Percentiles rank a stretch among this genome's conserved stretches.
Conservation (phyloP, 2,329 filamentous ascomycete genomes). For the Myriosclerotinia scirpicola region DNA sequence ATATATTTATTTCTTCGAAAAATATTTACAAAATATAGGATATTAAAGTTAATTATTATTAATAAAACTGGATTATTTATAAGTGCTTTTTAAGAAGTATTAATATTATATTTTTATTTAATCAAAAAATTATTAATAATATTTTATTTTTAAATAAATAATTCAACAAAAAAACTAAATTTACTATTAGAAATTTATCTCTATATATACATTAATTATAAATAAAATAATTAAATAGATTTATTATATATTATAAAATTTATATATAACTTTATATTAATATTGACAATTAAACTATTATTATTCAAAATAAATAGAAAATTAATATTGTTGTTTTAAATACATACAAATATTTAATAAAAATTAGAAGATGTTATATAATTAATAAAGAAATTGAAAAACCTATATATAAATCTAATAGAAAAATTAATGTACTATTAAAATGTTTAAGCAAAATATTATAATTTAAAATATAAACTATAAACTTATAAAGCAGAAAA, state of each 20-base stretch:
- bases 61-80: not conserved
- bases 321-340: not conserved
- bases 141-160: not conserved
- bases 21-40: not conserved
- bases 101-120: not conserved
- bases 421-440: not conserved
- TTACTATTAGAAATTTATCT: not conserved
- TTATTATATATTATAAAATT: not conserved
- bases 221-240: not conserved
- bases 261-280: not conserved
- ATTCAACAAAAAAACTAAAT: not conserved
- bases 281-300: not conserved
- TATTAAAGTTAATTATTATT: not conserved
- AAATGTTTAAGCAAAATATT: not conserved
- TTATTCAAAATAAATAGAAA: not conserved
- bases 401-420: not conserved
- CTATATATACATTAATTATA: not conserved
- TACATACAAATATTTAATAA: not conserved
- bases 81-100: not conserved
- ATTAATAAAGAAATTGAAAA: not conserved
- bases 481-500: not conserved
- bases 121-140: not conserved
- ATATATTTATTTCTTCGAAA: not conserved
- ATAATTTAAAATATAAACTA: not conserved
- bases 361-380: not conserved